Evolutionary conservation across 2,329 filamentous ascomycete genomes (phyloP), one percentile per base, ranked within the genome.

Genomic region (Amylocarpus encephaloides): DNA sequence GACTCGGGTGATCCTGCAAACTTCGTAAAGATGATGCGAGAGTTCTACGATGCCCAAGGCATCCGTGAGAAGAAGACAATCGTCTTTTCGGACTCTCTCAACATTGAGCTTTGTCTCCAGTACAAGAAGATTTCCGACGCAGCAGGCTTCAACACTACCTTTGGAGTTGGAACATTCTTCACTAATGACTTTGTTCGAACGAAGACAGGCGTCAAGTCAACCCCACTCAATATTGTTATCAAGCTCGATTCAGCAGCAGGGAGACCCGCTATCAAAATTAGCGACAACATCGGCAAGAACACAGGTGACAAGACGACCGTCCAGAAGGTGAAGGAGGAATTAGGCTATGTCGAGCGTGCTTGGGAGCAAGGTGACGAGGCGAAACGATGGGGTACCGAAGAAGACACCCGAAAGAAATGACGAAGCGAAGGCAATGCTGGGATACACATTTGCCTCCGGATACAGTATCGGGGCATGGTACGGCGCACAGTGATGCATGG

Each of bases 191-290:
- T 93, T 66, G 73, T 72, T n/a, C 80, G 86, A 57, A 72, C 78
- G 53, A 81, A 76, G 33, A 86, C 83, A 1, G 83, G 84, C 35
- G 82, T 82, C 59, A 97, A 96, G 70, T 96, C 91, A 0, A 81
- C 83, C 13, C 93, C 93, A 0, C 73, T 98, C 48, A 98, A 98
- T 64, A 98, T 98, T 62, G 93, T 98, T 59, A 96, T 98, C 71
- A 98, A 98, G 72, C 78, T 98, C 53, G 88, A 88, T 55, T 90
- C 88, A 9, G 93, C 90, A 0, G 80, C 75, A 12, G 91, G 91
- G 5, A 80, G 83, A 42, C 80, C 85, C 0, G 91, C 93, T 2
- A 82, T 98, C 64, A 98, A 98, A 74, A 88, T 98, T 59, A 96
- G 83, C 60, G 77, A 92, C 67, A 96, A 97, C 64, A 77, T 85